Percentiles rank a stretch among this genome's conserved stretches.
Evolutionary conservation across 2,329 filamentous ascomycete genomes (phyloP).

Genomic region (Exophiala dermatitidis): DNA sequence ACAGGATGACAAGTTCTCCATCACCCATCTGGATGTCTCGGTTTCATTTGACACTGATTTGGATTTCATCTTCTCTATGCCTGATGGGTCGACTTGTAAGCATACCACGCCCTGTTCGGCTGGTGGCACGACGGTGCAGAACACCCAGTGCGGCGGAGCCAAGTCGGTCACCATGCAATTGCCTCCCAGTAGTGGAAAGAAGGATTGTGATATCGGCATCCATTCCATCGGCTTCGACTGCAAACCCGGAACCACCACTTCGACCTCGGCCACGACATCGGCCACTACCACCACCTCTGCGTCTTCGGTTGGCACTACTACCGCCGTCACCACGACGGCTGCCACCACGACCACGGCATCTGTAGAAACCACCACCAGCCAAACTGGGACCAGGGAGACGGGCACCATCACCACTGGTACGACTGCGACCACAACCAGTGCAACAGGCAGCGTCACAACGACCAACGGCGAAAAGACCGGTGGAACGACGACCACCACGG

Average conservation of each 20-base stretch:
- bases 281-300: conserved; percentile 32
- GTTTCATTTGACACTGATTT: conserved; percentile 69
- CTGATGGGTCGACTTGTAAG: conserved; percentile 73
- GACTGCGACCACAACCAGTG: conserved; percentile 9
- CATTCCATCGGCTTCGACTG: conserved; percentile 73
- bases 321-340: conserved; percentile 34
- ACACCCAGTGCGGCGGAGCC: conserved; percentile 88
- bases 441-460: conserved; percentile 22
- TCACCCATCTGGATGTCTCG: conserved; percentile 65
- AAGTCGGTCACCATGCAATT: conserved; percentile 66
- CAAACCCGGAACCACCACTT: conserved; percentile 26
- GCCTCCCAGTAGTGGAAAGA: conserved; percentile 49
- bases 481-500: conserved; percentile 25
- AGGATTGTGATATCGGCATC: conserved; percentile 64
- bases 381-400: background rate
- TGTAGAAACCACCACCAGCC: conserved; percentile 1
- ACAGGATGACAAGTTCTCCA: conserved; percentile 59
- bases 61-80: conserved; percentile 82
- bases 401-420: conserved; percentile 6
- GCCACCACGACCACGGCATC: background rate
- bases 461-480: background rate
- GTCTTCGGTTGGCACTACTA: conserved; percentile 34
- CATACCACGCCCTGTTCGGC: conserved; percentile 62
- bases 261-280: background rate
- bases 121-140: conserved; percentile 63